These are phyloP conservation scores for Rhizopus arrhizus DNA, from an alignment of 371 early-diverging fungal genomes.

Conservation along the genomic window DNA sequence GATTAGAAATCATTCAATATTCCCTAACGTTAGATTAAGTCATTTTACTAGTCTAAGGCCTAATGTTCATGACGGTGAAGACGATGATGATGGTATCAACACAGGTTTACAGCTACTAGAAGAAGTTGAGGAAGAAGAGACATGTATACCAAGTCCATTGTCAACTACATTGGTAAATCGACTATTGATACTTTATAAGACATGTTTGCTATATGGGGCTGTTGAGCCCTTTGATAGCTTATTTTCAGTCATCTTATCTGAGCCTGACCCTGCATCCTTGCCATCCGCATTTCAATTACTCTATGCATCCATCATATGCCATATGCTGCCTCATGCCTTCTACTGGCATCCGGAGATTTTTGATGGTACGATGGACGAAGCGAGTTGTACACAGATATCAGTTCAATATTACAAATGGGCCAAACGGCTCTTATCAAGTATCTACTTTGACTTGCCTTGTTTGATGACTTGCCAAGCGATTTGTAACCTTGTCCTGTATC, in stretches of 20 bases:
- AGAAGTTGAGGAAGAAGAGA: constrained; percentile 12
- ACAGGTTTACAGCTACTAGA: not conserved
- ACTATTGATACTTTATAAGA: constrained; percentile 33
- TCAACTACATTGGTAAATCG: constrained; percentile 11
- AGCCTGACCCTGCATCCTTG: not conserved
- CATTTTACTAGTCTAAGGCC: constrained; percentile 48
- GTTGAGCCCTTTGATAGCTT: constrained; percentile 37
- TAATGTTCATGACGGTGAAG: constrained; percentile 14
- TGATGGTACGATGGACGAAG: constrained; percentile 16
- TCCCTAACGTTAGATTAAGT: constrained; percentile 37
- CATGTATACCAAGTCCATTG: constrained; percentile 9
- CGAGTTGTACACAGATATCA: constrained; percentile 20
- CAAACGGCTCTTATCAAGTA: constrained; percentile 34
- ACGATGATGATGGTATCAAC: constrained; percentile 4
- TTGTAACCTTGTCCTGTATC: constrained; percentile 47
- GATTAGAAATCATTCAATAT: constrained; percentile 41
- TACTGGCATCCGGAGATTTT: constrained; percentile 46
- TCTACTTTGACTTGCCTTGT: constrained; percentile 46
- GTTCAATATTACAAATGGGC: constrained; percentile 44
- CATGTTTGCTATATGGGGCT: constrained; percentile 47
- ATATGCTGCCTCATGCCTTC: constrained; percentile 48
- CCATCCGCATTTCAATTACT: constrained; percentile 33
- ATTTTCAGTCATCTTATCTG: constrained; percentile 25
- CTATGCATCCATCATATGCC: constrained; percentile 41
- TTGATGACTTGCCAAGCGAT: constrained; percentile 44